These are phyloP conservation scores for Oryza australiensis DNA, from an alignment of 176 grass and related monocot genomes.

Conservation along the genomic window DNA sequence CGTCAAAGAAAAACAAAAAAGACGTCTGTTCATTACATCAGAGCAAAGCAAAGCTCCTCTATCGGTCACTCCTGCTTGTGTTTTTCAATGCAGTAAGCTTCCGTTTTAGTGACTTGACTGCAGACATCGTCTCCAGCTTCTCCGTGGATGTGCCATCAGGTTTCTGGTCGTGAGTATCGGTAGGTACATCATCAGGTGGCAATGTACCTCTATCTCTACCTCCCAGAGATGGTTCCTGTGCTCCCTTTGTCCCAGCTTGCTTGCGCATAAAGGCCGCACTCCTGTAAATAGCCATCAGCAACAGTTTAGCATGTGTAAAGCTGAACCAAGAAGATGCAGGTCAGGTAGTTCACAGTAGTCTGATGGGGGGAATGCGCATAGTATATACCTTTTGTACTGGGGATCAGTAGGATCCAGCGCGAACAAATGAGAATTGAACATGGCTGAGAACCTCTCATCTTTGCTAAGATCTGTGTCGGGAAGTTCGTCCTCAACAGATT, in stretches of 20 bases:
- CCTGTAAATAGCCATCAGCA: conserved; percentile 26
- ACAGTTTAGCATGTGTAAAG: neutral
- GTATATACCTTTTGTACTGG: conserved; percentile 76
- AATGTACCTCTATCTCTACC: conserved; percentile 17
- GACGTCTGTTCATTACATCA: neutral
- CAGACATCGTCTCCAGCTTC: conserved; percentile 49
- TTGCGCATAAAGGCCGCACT: conserved; percentile 51
- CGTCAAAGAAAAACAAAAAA: neutral
- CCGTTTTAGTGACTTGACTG: conserved; percentile 54
- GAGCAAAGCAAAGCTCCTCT: neutral
- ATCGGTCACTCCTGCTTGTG: conserved; percentile 19
- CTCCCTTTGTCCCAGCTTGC: conserved; percentile 26
- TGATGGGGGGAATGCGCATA: neutral
- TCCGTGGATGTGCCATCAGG: conserved; percentile 13
- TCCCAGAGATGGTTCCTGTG: conserved; percentile 19
- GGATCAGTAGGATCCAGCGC: conserved; percentile 88
- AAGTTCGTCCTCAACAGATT: conserved; percentile 47
- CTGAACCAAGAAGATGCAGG: neutral
- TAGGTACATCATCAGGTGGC: conserved; percentile 21
- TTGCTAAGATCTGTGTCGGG: conserved; percentile 63
- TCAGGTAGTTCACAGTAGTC: neutral
- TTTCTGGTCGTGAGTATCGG: neutral
- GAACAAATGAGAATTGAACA: conserved; percentile 64
- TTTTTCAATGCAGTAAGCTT: conserved; percentile 43
- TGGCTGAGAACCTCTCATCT: conserved; percentile 67